Evolutionary conservation across 768 basidiomycete species (phyloP).

Genomic region (Naganishia vishniacii): DNA sequence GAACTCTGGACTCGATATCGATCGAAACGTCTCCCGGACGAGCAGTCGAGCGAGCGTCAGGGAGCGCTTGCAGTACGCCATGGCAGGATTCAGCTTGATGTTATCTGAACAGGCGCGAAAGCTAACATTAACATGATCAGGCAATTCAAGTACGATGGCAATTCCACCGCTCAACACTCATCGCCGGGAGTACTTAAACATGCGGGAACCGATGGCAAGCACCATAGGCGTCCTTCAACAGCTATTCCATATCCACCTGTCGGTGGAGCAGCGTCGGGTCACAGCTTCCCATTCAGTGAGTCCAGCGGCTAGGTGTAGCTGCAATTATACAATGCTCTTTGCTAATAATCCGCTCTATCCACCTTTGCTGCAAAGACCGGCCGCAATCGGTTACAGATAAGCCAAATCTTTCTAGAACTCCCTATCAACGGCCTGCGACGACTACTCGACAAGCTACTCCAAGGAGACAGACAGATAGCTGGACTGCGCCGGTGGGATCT

Average conservation of each 20-base stretch:
- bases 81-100: too few species aligned
- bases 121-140: too few species aligned
- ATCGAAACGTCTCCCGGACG: neutral
- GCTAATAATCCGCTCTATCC: neutral
- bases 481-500: neutral
- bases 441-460: slow-evolving; percentile 7
- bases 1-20: neutral
- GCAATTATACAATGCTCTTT: neutral
- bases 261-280: neutral
- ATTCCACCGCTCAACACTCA: neutral
- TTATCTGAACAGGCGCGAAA: too few species aligned
- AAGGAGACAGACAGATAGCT: neutral
- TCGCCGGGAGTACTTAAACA: neutral
- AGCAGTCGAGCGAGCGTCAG: slow-evolving; percentile 15
- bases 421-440: neutral
- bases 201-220: neutral
- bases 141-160: slow-evolving; percentile 16
- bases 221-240: neutral
- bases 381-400: neutral
- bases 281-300: neutral
- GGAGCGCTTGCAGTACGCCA: slow-evolving; percentile 9
- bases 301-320: too few species aligned
- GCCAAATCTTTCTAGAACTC: neutral
- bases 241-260: neutral
- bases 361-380: neutral